phyloP scores from a whole-genome alignment of 208 protist species.

The Leishmania guyanensis region DNA sequence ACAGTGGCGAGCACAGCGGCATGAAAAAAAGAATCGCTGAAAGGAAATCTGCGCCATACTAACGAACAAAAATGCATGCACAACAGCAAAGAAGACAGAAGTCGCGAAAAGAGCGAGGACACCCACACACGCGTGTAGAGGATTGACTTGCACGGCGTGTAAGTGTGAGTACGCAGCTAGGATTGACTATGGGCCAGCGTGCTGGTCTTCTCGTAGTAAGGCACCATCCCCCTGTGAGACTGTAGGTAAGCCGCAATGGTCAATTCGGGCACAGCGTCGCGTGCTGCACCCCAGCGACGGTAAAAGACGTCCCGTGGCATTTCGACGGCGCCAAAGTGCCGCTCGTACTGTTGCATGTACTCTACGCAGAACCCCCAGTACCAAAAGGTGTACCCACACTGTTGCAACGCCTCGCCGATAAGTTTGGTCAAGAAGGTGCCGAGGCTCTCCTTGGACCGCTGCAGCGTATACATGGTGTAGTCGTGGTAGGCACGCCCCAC shows the following conservation, averaged over 20 bases:
- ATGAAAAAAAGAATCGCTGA: background rate
- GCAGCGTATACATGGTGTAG: conserved; percentile 80
- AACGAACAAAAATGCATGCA: background rate
- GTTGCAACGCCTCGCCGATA: conserved; percentile 69
- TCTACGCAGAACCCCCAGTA: conserved; percentile 71
- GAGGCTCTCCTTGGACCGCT: conserved; percentile 29
- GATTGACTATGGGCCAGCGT: background rate
- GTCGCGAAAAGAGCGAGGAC: background rate
- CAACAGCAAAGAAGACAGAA: background rate
- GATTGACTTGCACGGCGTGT: no score
- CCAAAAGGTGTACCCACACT: conserved; percentile 78
- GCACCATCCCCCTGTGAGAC: conserved; percentile 48
- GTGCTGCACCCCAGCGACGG: conserved; percentile 41
- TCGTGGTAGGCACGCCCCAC: conserved; percentile 73
- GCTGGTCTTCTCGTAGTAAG: conserved; percentile 18
- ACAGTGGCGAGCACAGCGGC: background rate
- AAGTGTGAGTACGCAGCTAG: background rate
- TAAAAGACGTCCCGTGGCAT: conserved; percentile 48
- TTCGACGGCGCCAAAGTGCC: conserved; percentile 46
- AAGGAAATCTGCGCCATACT: background rate
- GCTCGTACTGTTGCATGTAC: conserved; percentile 72
- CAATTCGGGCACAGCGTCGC: conserved; percentile 35
- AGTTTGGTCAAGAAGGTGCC: conserved; percentile 68
- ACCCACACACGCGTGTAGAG: background rate
- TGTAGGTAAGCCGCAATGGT: conserved; percentile 45